phyloP scores from a whole-genome alignment of 805 yeast species.

The Hemisphaericaspora nanyangensis region DNA sequence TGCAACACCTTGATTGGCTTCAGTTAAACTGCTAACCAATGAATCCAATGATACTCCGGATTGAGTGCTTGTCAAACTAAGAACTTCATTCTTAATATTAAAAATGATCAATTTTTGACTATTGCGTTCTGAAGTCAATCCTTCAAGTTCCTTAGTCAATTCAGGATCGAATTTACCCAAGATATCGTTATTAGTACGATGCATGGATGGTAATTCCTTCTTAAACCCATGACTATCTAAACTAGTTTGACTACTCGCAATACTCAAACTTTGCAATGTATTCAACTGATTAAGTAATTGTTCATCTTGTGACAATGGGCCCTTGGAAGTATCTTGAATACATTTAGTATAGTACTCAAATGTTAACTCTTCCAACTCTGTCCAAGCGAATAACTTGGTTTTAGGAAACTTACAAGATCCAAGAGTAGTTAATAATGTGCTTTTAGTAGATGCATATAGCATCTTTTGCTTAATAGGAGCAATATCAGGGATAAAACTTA shows the following conservation, averaged over 20 bases:
- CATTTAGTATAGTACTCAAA: slow-evolving; percentile 40
- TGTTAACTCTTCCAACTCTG: slow-evolving; percentile 53
- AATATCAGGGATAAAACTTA: slow-evolving; percentile 82
- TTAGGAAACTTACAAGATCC: slow-evolving; percentile 58
- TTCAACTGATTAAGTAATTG: slow-evolving; percentile 43
- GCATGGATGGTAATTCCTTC: slow-evolving; percentile 35
- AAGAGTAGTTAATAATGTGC: slow-evolving; percentile 66
- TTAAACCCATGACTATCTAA: slow-evolving; percentile 15
- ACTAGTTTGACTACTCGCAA: slow-evolving; percentile 13
- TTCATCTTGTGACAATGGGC: slow-evolving; percentile 61
- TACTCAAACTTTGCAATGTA: slow-evolving; percentile 22
- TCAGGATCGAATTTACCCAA: slow-evolving; percentile 23
- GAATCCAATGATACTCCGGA: slow-evolving; percentile 15
- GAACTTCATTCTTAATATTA: slow-evolving; percentile 46
- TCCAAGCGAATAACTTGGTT: slow-evolving; percentile 41
- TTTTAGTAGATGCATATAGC: slow-evolving; percentile 91
- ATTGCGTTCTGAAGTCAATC: slow-evolving; percentile 13
- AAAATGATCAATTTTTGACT: slow-evolving; percentile 41
- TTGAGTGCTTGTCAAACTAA: slow-evolving; percentile 19
- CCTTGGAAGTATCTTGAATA: slow-evolving; percentile 20
- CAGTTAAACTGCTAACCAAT: slow-evolving; percentile 18
- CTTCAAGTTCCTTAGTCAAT: slow-evolving; percentile 23
- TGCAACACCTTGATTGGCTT: slow-evolving; percentile 24
- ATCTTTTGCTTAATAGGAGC: slow-evolving; percentile 82
- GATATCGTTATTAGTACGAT: slow-evolving; percentile 11